phyloP scores from a whole-genome alignment of 164 flowering plant genomes.

The Macadamia integrifolia region DNA sequence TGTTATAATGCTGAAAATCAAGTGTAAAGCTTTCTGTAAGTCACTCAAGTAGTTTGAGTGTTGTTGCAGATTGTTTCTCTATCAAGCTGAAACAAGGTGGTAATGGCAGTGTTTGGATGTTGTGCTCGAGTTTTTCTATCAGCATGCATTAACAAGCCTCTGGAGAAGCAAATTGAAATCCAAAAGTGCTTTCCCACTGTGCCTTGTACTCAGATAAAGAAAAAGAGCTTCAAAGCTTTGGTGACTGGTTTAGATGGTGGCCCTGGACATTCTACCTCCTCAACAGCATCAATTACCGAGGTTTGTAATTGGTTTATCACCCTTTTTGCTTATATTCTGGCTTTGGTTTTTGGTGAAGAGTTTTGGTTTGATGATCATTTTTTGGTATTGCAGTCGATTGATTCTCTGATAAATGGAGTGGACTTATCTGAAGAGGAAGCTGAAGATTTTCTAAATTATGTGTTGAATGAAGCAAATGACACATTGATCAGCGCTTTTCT shows the following conservation, averaged over 20 bases:
- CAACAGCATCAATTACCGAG: slow-evolving; percentile 11
- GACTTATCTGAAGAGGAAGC: slow-evolving; percentile 82
- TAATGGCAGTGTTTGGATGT: too few relatives aligned
- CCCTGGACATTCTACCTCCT: slow-evolving; percentile 4
- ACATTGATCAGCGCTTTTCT: slow-evolving; percentile 83
- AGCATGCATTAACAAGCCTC: slow-evolving; percentile 1
- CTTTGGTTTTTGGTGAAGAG: neutral
- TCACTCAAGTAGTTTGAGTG: too few relatives aligned
- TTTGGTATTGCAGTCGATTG: slow-evolving; percentile 50
- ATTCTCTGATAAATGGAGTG: slow-evolving; percentile 53
- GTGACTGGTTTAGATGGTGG: neutral
- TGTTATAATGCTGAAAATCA: too few relatives aligned
- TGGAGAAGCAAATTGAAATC: neutral
- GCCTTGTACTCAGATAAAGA: neutral
- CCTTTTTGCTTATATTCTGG: neutral
- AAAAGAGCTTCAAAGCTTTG: neutral
- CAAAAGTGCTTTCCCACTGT: slow-evolving; percentile 8
- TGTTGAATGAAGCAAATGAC: slow-evolving; percentile 65
- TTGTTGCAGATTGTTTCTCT: too few relatives aligned
- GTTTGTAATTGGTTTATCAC: slow-evolving; percentile 1
- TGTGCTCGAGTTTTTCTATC: slow-evolving; percentile 4
- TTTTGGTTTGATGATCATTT: neutral
- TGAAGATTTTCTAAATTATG: slow-evolving; percentile 61
- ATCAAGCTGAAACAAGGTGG: too few relatives aligned
- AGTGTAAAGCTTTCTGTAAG: too few relatives aligned